phyloP scores from a whole-genome alignment of 495 filamentous ascomycete genomes.

The Amniculicola lignicola region DNA sequence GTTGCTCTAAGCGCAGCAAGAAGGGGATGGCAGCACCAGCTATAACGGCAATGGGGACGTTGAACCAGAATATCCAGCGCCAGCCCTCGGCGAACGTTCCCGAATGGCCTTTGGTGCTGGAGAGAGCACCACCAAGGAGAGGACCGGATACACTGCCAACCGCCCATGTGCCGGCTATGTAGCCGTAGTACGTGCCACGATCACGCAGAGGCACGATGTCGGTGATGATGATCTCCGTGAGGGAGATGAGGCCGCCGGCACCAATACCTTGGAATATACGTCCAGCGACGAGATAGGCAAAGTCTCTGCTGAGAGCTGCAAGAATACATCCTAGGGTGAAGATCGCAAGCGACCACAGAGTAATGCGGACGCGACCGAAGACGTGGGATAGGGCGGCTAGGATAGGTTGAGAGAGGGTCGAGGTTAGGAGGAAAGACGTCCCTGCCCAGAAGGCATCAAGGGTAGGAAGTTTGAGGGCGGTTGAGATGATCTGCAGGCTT shows the following conservation, averaged over 20 bases:
- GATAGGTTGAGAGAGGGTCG: constrained; percentile 39
- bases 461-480: constrained; percentile 47
- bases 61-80: constrained; percentile 54
- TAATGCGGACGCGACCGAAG: constrained; percentile 44
- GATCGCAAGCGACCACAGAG: constrained; percentile 50
- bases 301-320: constrained; percentile 54
- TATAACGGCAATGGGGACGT: constrained; percentile 52
- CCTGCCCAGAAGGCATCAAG: constrained; percentile 59
- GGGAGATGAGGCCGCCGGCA: constrained; percentile 60
- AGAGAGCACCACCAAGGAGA: constrained; percentile 62
- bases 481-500: constrained; percentile 47
- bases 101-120: constrained; percentile 53
- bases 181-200: constrained; percentile 46
- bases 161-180: constrained; percentile 43
- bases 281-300: constrained; percentile 58
- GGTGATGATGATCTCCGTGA: constrained; percentile 62
- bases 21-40: constrained; percentile 45
- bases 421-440: constrained; percentile 51
- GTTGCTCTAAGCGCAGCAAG: constrained; percentile 48
- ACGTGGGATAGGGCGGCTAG: constrained; percentile 46
- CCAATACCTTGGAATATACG: constrained; percentile 68
- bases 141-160: constrained; percentile 63
- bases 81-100: constrained; percentile 43
- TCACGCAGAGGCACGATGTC: constrained; percentile 55
- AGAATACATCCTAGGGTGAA: constrained; percentile 59